Conservation (phyloP, 2,329 filamentous ascomycete species). For the Catunica adiposa region DNA sequence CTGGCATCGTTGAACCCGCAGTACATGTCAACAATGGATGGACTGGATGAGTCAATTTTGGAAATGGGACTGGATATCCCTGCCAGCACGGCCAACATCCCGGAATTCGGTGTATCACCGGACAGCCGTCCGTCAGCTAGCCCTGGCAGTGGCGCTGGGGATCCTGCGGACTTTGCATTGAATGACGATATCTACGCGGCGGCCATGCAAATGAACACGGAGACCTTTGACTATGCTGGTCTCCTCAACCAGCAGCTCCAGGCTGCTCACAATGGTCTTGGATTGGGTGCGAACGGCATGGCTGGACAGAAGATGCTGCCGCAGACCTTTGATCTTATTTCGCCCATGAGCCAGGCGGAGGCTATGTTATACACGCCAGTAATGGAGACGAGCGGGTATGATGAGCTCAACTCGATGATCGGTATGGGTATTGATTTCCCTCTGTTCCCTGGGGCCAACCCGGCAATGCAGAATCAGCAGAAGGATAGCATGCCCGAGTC, state of each 20-base stretch:
- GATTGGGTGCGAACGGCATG: conserved; percentile 15
- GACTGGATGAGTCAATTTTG: conserved; percentile 19
- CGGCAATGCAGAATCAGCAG: background rate
- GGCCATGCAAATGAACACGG: conserved; percentile 29
- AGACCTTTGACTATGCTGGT: conserved; percentile 17
- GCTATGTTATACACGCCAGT: conserved; percentile 54
- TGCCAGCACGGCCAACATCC: background rate
- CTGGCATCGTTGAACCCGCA: conserved; percentile 18
- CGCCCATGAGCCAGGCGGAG: conserved; percentile 35
- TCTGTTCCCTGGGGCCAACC: conserved; percentile 34
- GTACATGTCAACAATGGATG: conserved; percentile 26
- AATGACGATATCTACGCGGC: conserved; percentile 48
- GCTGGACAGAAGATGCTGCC: conserved; percentile 7
- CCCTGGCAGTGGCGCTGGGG: conserved; percentile 16
- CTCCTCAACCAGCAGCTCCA: conserved; percentile 24
- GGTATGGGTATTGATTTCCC: conserved; percentile 45
- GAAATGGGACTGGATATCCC: conserved; percentile 13
- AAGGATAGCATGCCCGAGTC: conserved; percentile 28
- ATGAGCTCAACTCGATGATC: conserved; percentile 21
- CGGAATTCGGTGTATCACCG: conserved; percentile 11
- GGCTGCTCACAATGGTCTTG: background rate
- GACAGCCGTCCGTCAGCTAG: conserved; percentile 7
- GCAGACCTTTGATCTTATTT: conserved; percentile 28
- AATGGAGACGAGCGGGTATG: conserved; percentile 50
- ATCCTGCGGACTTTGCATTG: conserved; percentile 43